Conservation (phyloP, 2,329 filamentous ascomycete species). For the Bipolaris oryzae region DNA sequence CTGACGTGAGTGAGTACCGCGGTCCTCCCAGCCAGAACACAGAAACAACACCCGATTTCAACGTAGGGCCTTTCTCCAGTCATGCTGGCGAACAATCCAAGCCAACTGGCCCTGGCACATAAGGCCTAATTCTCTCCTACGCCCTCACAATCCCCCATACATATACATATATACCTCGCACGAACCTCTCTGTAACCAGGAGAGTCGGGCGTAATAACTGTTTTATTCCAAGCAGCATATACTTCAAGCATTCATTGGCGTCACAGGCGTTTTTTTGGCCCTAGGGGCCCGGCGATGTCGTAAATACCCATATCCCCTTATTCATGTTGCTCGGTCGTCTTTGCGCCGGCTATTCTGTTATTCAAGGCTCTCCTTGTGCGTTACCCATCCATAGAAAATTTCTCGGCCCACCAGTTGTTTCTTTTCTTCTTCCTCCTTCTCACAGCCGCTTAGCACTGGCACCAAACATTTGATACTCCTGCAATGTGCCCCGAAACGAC, state of each 20-base stretch:
- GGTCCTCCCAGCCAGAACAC: slow-evolving; percentile 53
- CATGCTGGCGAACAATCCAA: slow-evolving; percentile 29
- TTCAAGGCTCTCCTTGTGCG: slow-evolving; percentile 3
- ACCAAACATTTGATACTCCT: neutral
- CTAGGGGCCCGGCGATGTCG: slow-evolving; percentile 2
- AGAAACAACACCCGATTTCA: slow-evolving; percentile 54
- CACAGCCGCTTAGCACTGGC: neutral
- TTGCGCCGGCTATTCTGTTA: slow-evolving; percentile 14
- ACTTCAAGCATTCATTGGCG: slow-evolving; percentile 16
- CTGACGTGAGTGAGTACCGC: slow-evolving; percentile 48
- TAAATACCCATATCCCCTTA: slow-evolving; percentile 19
- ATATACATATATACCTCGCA: neutral
- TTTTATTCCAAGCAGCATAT: neutral
- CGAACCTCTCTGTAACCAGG: slow-evolving; percentile 6
- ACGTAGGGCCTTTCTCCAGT: slow-evolving; percentile 50
- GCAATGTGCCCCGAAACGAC: neutral
- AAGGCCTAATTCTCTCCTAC: neutral
- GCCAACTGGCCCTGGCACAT: slow-evolving; percentile 10
- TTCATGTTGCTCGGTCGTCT: slow-evolving; percentile 1
- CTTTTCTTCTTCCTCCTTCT: slow-evolving; percentile 6
- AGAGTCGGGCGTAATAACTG: slow-evolving; percentile 2
- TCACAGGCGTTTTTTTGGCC: slow-evolving; percentile 2
- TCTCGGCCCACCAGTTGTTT: neutral
- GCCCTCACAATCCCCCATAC: neutral
- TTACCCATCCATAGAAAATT: slow-evolving; percentile 1